These are phyloP conservation scores for Suhomyces sp. DNA, from an alignment of 805 yeast species.

Conservation along the genomic window DNA sequence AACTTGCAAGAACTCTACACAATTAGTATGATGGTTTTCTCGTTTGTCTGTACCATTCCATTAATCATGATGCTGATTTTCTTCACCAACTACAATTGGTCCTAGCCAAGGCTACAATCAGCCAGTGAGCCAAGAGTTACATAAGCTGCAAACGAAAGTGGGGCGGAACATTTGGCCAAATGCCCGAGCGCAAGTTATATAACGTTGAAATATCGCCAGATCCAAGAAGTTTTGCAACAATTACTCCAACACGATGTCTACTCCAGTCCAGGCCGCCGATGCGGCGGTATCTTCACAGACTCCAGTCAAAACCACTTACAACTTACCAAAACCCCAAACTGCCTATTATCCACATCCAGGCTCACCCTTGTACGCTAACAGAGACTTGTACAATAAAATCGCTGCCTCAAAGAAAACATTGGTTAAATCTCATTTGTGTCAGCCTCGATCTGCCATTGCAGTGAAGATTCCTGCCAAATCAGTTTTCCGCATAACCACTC, in stretches of 20 bases:
- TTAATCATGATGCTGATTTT: too few species aligned
- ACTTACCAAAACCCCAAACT: conserved; percentile 46
- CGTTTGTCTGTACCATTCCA: too few species aligned
- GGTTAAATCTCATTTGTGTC: conserved; percentile 43
- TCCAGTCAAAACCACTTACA: conserved; percentile 33
- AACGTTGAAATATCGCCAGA: too few species aligned
- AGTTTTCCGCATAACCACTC: conserved; percentile 58
- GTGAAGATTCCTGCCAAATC: conserved; percentile 63
- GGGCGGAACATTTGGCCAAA: too few species aligned
- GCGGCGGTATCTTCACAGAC: conserved; percentile 27
- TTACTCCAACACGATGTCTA: neutral
- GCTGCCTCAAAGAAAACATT: conserved; percentile 45
- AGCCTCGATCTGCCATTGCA: conserved; percentile 59
- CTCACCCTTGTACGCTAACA: conserved; percentile 52
- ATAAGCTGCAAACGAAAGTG: too few species aligned
- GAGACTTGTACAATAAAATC: conserved; percentile 45
- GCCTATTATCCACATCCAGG: conserved; percentile 59
- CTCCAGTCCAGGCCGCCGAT: neutral
- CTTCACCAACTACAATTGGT: too few species aligned
- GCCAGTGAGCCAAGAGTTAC: too few species aligned
- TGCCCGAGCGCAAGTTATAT: too few species aligned
- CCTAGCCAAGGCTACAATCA: too few species aligned
- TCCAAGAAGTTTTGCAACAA: too few species aligned
- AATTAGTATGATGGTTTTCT: too few species aligned
- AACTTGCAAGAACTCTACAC: too few species aligned